Conservation (phyloP, 192 early-diverging fungal genomes). For the Physocladia obscura region DNA sequence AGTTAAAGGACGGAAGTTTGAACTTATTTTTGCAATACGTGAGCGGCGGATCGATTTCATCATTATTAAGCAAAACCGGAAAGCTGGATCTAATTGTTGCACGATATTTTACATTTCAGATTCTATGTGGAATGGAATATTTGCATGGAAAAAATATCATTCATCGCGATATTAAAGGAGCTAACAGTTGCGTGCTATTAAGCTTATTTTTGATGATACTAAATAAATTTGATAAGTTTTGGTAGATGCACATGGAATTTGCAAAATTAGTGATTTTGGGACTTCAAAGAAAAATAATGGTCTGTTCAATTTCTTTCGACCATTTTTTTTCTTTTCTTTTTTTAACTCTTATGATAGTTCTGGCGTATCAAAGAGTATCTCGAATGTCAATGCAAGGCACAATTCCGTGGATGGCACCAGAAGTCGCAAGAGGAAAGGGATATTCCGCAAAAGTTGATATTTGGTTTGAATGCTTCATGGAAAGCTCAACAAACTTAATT, state of each 20-base stretch:
- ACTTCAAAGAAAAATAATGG: conserved; percentile 87
- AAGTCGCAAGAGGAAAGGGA: conserved; percentile 75
- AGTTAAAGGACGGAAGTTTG: conserved; percentile 66
- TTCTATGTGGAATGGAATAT: conserved; percentile 81
- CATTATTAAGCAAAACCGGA: conserved; percentile 76
- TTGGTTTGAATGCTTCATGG: conserved; percentile 54
- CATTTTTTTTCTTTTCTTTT: not conserved
- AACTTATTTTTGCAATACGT: conserved; percentile 99
- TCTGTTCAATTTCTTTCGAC: conserved; percentile 40
- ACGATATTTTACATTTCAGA: conserved; percentile 78
- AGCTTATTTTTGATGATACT: not conserved
- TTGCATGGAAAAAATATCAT: conserved; percentile 75
- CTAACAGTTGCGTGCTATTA: conserved; percentile 64
- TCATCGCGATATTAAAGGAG: conserved; percentile 89
- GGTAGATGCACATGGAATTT: conserved; percentile 88
- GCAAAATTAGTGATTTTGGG: conserved; percentile 97
- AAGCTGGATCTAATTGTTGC: conserved; percentile 84
- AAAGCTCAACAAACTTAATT: not conserved
- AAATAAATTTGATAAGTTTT: conserved; percentile 49
- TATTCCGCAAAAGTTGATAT: conserved; percentile 94
- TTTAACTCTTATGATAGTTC: conserved; percentile 23
- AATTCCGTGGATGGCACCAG: conserved; percentile 95
- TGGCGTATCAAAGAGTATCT: conserved; percentile 55
- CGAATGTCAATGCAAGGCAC: conserved; percentile 85
- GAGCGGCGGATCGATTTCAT: conserved; percentile 85